A percentile compares a stretch with the other conserved stretches of the same genome.
Conservation (phyloP, 768 basidiomycete genomes). For the Porphyrellus cyaneotinctus region DNA sequence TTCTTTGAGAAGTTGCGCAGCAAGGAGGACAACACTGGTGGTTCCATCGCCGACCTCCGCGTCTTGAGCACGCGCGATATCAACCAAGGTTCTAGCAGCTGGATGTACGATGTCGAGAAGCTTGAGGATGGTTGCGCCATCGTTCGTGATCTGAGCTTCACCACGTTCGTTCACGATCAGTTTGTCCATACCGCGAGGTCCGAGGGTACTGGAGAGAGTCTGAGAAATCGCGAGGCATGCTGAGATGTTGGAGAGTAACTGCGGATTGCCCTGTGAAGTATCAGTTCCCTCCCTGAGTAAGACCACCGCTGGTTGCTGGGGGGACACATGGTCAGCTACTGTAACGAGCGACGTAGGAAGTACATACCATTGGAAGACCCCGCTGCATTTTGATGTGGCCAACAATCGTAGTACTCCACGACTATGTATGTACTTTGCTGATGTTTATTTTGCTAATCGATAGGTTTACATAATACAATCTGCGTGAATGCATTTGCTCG, state of each 20-base stretch:
- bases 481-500: too few species aligned
- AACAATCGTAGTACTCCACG: too few species aligned
- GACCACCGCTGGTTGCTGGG: constrained; percentile 94
- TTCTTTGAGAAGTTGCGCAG: constrained; percentile 93
- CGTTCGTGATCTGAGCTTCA: constrained; percentile 98
- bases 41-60: constrained; percentile 99
- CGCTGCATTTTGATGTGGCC: constrained; percentile 94
- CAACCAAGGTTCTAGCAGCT: constrained; percentile 95
- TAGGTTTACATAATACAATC: too few species aligned
- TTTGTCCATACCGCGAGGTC: constrained; percentile 98
- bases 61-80: constrained; percentile 97
- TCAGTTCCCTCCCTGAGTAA: constrained; percentile 96
- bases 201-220: constrained; percentile 92
- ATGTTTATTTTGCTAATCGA: too few species aligned
- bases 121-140: constrained; percentile 98
- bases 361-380: constrained; percentile 68
- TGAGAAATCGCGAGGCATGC: constrained; percentile 93
- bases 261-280: constrained; percentile 89
- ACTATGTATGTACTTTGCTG: too few species aligned
- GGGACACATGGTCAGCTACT: constrained; percentile 17
- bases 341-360: not conserved
- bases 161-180: constrained; percentile 92
- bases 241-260: constrained; percentile 91
- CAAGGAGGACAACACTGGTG: constrained; percentile 91
- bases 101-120: constrained; percentile 97